Evolutionary conservation across 2,329 filamentous ascomycete genomes (phyloP).

Genomic region (Phoma sp.): DNA sequence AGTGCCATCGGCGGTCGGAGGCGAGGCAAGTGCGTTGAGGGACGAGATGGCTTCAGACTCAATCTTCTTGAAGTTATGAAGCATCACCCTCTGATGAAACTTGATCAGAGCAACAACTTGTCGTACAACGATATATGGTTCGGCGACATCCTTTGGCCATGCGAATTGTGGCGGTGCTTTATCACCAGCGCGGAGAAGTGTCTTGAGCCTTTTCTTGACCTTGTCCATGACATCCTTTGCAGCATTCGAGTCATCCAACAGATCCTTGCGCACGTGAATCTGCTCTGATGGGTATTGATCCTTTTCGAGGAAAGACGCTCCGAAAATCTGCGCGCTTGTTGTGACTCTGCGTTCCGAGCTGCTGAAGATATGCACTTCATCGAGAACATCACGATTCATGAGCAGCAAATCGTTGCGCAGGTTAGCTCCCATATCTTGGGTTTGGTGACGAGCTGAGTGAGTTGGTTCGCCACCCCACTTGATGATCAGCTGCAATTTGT

Average conservation of each 20-base stretch:
- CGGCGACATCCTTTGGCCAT: conserved; percentile 94
- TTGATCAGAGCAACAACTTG: conserved; percentile 97
- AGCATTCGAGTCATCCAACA: conserved; percentile 96
- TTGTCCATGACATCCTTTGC: conserved; percentile 99
- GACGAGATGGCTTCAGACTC: conserved; percentile 69
- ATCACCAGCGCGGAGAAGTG: conserved; percentile 87
- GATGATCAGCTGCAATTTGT: conserved; percentile 96
- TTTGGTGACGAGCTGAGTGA: conserved; percentile 94
- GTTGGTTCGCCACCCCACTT: conserved; percentile 99
- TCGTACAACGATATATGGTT: conserved; percentile 90
- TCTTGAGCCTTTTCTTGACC: conserved; percentile 99
- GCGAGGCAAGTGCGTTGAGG: conserved; percentile 53
- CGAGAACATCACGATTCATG: conserved; percentile 88
- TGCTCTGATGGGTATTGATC: conserved; percentile 85
- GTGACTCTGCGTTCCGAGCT: conserved; percentile 94
- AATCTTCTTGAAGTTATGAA: conserved; percentile 86
- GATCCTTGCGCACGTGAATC: conserved; percentile 89
- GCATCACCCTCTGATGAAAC: conserved; percentile 94
- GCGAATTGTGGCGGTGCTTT: conserved; percentile 94
- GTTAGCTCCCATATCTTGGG: conserved; percentile 91
- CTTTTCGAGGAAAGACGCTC: conserved; percentile 83
- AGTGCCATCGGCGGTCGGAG: conserved; percentile 41
- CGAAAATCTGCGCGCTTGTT: conserved; percentile 96
- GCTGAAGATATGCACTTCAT: conserved; percentile 93
- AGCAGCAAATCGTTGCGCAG: conserved; percentile 94